phyloP scores from a whole-genome alignment of 805 yeast genomes.

The Suhomyces canberraensis region DNA sequence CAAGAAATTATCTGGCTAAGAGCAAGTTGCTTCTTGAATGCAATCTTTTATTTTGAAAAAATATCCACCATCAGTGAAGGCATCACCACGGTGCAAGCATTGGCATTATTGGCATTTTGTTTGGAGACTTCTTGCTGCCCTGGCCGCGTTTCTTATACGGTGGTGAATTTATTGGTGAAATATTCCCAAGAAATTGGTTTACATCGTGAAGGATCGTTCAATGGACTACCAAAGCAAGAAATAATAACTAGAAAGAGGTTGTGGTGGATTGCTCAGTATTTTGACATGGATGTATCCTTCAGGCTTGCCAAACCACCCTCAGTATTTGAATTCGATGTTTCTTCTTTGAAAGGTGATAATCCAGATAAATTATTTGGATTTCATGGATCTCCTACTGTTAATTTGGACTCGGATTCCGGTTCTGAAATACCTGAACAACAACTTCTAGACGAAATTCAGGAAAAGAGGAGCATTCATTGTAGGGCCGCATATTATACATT shows the following conservation, averaged over 20 bases:
- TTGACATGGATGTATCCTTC: constrained; percentile 44
- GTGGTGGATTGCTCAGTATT: constrained; percentile 48
- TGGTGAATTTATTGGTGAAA: constrained; percentile 46
- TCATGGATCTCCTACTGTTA: background rate
- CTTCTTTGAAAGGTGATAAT: constrained; percentile 19
- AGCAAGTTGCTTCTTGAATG: constrained; percentile 9
- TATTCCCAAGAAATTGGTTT: constrained; percentile 59
- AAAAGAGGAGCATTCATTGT: constrained; percentile 6
- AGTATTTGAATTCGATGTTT: constrained; percentile 39
- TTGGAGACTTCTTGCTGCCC: constrained; percentile 22
- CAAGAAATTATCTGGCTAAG: constrained; percentile 1
- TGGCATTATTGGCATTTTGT: constrained; percentile 44
- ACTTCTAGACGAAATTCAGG: background rate
- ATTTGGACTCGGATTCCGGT: background rate
- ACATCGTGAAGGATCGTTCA: background rate
- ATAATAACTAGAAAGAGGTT: constrained; percentile 31
- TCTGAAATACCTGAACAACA: background rate
- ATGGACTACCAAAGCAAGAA: background rate
- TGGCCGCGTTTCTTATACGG: constrained; percentile 38
- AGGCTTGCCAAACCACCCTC: constrained; percentile 50
- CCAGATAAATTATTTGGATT: constrained; percentile 3
- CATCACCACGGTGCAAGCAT: constrained; percentile 47
- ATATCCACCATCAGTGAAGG: constrained; percentile 51
- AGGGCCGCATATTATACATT: constrained; percentile 11
- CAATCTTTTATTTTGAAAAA: constrained; percentile 53